These are phyloP conservation scores for carrot (Daucus carota) DNA, from an alignment of 129 eudicot genomes.

Conservation along the genomic window DH1_v3.0 NC_030386.2:35343001-35343500, in stretches of 20 bases:
- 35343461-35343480: slow-evolving; percentile 79
- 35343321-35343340: slow-evolving; percentile 98
- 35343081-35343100: slow-evolving; percentile 55
- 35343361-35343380: slow-evolving; percentile 75
- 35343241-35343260: slow-evolving; percentile 70
- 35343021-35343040: slow-evolving; percentile 65
- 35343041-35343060: slow-evolving; percentile 72
- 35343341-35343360: slow-evolving; percentile 59
- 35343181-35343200: slow-evolving; percentile 80
- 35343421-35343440: slow-evolving; percentile 70
- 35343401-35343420: slow-evolving; percentile 70
- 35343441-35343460: slow-evolving; percentile 88
- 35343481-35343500: slow-evolving; percentile 66
- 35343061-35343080: slow-evolving; percentile 65
- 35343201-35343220: slow-evolving; percentile 74
- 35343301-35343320: slow-evolving; percentile 56
- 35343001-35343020: slow-evolving; percentile 32
- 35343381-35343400: slow-evolving; percentile 73
- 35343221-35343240: slow-evolving; percentile 68
- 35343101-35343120: slow-evolving; percentile 46
- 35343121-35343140: slow-evolving; percentile 65
- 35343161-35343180: slow-evolving; percentile 65
- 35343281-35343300: slow-evolving; percentile 72
- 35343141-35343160: slow-evolving; percentile 33
- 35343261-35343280: slow-evolving; percentile 80